Base-by-base conservation (phyloP, 2,329 filamentous ascomycete species). In the Aureobasidium sp. region DNA sequence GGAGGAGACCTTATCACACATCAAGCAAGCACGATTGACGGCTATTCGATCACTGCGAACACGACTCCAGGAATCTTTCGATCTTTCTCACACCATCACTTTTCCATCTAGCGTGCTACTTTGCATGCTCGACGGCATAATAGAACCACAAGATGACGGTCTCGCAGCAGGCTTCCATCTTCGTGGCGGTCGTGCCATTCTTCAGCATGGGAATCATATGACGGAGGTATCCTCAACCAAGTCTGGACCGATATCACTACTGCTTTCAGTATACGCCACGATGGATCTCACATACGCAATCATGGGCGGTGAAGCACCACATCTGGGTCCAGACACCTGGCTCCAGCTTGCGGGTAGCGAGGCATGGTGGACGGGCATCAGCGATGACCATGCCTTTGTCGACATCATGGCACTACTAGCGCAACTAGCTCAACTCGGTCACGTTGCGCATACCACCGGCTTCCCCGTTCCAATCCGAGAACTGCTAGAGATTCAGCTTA, bases 351-450 rank as follows among this genome's bases (percentile, higher is more conserved):
- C 39, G 7, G 52, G 44, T 5, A 34, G 52, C 27, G 52, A 56
- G 27, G 37, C 52, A 3, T 56, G 52, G 52, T 56, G 52, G 52
- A 32, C 52, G 23, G 52, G 39, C 39, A 56, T 56, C 52, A 23
- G 41, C 6, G 52, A 56, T 9, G 39, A 56, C 5, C 52, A 56
- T 9, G 52, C 52, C n/a, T 56, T 56, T 7, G 39, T 56, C 27
- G 52, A 56, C 13, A 56, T 56, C 17, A 42, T 56, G 52, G 52
- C 52, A 17, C n/a, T 56, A 10, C 39, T 56, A n/a, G 52, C 52
- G 7, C 52, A 56, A 34, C 39, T 44, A 26, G 52, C 52, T 8
- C 52, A 44, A 56, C 52, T 56, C 26, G 52, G 52, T 7, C 52
- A 56, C 26, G 23, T 44, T 9, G 26, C 39, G 8, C 37, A 39